Percentiles rank a stretch among this genome's conserved stretches.
These are phyloP conservation scores for Cladophialophora exuberans DNA, from an alignment of 2,329 filamentous ascomycete species.

Conservation along the genomic window DNA sequence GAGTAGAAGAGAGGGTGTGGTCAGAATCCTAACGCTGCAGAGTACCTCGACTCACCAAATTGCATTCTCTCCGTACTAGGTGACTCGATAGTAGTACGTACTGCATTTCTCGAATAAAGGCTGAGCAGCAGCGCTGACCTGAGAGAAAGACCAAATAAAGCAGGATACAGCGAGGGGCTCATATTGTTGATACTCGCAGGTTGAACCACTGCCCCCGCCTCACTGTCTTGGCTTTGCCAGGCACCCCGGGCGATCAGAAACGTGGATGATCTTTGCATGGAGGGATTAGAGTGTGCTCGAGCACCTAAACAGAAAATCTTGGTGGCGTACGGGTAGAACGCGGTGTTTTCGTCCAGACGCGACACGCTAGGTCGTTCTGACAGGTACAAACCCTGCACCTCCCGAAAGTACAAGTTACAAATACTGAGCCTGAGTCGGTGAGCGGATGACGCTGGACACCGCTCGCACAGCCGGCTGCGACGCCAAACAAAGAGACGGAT, in stretches of 20 bases:
- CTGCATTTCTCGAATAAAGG: no score
- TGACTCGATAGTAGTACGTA: neutral
- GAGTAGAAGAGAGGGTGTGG: neutral
- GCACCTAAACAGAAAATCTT: neutral
- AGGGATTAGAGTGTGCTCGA: neutral
- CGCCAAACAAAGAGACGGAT: neutral
- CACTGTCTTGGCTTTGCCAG: no score
- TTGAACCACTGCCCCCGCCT: no score
- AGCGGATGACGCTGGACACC: neutral
- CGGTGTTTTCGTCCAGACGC: conserved; percentile 5
- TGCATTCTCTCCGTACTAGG: neutral
- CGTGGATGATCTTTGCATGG: neutral
- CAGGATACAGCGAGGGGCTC: neutral
- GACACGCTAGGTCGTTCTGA: conserved; percentile 12
- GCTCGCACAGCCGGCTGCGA: neutral
- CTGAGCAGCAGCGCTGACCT: conserved; percentile 13
- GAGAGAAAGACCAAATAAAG: neutral
- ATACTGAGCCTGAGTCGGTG: neutral
- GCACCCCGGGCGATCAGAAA: no score
- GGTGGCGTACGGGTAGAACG: no score
- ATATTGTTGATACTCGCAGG: neutral
- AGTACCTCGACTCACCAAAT: neutral
- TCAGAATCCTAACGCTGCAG: conserved; percentile 14
- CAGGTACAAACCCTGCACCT: neutral
- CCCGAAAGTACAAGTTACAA: neutral